Evolutionary conservation across 1,284 basidiomycete genomes (phyloP), one percentile per base, ranked within the genome.

Genomic region (Somion occarium): DNA sequence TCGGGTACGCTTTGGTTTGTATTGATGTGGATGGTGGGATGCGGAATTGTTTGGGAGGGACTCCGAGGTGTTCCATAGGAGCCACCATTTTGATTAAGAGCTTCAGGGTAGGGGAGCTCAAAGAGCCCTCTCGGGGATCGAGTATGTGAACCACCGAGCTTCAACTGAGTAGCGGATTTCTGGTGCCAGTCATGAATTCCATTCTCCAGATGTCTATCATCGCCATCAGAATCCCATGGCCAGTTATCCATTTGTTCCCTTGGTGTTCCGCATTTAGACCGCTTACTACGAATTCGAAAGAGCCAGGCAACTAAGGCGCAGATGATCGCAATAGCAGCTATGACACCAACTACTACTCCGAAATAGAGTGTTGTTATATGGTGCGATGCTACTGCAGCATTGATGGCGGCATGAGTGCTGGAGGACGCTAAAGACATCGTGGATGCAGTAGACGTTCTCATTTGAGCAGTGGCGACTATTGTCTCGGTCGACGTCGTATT

Each of bases 341-440:
- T 69, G 3, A 61, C 59, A 9, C 70, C 75, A 11, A 80, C 61
- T 5, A 69, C 66, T 48, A 80, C 71, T 11, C 70, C 77, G 20
- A 74, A 59, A 56, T 75, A 76, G 55, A 74, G 67, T 7, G 30
- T 7, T 15, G 15, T 34, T 15, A 7, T 34, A 34, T 34, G 30
- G 15, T 34, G 30, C 15, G 30, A 15, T 34, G 30, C 30, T 15
- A 34, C 30, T 34, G 15, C 30, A 15, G 30, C 30, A 15, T 15
- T 34, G 30, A 34, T 15, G 15, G 30, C 30, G 15, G 30, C 7
- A 7, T 7, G 30, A 34, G 30, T 34, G 30, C 30, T 34, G 7
- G 30, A 34, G 30, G 30, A 7, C 7, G 30, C 15, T 15, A 34
- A 34, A 7, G 30, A 34, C 7, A 7, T 34, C 15, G 15, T 34